These are phyloP conservation scores for Acacia acuminata DNA, from an alignment of 306 rosid genomes.

Conservation along the genomic window DNA sequence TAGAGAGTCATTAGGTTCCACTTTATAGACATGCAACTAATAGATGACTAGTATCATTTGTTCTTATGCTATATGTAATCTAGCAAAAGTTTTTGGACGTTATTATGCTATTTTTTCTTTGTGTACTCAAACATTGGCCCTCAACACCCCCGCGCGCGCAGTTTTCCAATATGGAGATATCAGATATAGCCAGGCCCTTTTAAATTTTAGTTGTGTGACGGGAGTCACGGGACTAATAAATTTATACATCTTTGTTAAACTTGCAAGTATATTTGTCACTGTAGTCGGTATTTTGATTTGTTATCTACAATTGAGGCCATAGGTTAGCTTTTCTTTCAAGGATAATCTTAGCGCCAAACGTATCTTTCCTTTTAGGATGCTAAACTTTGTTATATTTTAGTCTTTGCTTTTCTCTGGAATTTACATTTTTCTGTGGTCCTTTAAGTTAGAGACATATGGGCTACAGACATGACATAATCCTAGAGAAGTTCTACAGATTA, in stretches of 20 bases:
- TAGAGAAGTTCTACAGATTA: slow-evolving; percentile 6
- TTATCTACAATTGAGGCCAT: neutral
- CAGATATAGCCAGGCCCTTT: neutral
- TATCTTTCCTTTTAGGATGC: neutral
- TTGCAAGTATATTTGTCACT: neutral
- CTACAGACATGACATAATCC: neutral
- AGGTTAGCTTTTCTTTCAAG: neutral
- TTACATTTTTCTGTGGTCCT: neutral
- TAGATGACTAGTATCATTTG: neutral
- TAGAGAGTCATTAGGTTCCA: neutral
- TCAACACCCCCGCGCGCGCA: neutral
- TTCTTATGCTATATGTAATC: neutral
- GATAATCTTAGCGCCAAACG: neutral
- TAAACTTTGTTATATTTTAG: neutral
- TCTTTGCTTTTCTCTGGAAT: neutral
- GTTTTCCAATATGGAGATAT: neutral
- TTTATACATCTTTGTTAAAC: neutral
- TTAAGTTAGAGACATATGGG: neutral
- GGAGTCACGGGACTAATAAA: neutral
- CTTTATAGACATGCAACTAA: neutral
- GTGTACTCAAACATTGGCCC: neutral
- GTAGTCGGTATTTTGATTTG: neutral
- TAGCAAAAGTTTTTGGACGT: neutral
- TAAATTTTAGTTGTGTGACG: neutral
- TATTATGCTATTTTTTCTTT: neutral